Base-by-base conservation (phyloP, 306 rosid species). In the Cyclanthera cordifolia region DNA sequence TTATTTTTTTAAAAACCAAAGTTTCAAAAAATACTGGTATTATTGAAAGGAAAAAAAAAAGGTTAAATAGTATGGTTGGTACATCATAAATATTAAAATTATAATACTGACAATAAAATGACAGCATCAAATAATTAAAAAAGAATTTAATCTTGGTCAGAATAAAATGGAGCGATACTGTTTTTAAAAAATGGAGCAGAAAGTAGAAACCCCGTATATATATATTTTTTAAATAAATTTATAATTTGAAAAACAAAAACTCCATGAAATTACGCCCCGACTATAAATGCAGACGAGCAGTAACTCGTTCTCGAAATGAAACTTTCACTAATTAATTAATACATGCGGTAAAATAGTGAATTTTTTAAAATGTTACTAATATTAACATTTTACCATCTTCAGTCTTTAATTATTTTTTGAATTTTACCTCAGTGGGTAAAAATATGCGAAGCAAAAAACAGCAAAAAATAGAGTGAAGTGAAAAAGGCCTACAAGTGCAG, bases 401-500 rank as follows among this genome's bases (percentile, higher is more conserved):
- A 3, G 0, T 34, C 6, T 34, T 5, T 34, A 32, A 3, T 3
- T 32, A 8, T 41, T 41, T 41, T 7, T 2, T 3, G 37, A 11
- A 8, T 0, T 23, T 47, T 47, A 14, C 25, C 23, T 30, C 5
- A 13, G 20, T 7, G 24, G 16, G 47, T 32, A 4, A n/a, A 59
- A 14, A 45, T 13, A 12, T 45, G 8, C 21, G 17, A 49, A 32
- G 34, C 8, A 7, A 41, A 65, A 8, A 8, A 9, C 8, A 46
- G 45, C 13, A 41, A n/a, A n/a, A n/a, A n/a, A 64, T 9, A 0
- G 39, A 64, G 53, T 64, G 53, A 45, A 11, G 53, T 64, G 34
- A 41, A 24, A 45, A 46, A 46, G 70, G 41, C 54, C 23, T 13
- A 45, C 23, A 43, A 66, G 71, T 66, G 71, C 71, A 66, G 71